Conservation (phyloP, 331 rosid genomes). For the Quercus tomentella region DNA sequence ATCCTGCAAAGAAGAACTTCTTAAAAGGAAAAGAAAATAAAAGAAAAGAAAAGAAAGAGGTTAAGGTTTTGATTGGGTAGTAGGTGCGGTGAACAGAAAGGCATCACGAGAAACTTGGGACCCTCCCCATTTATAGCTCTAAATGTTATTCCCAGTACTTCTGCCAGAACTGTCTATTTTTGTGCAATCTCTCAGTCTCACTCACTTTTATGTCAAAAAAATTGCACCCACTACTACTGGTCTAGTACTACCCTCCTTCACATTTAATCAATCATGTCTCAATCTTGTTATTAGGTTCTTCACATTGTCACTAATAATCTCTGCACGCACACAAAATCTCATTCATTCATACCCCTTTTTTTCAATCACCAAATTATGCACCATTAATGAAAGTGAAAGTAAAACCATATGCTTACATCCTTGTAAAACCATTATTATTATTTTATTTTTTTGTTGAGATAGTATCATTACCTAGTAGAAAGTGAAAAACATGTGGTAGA, state of each 20-base stretch:
- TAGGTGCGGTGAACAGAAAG: constrained; percentile 33
- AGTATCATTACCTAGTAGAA: too few species aligned
- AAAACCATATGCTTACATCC: too few species aligned
- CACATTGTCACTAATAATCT: background rate
- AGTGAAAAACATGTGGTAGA: too few species aligned
- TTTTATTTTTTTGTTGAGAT: too few species aligned
- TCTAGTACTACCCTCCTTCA: background rate
- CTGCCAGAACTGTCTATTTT: background rate
- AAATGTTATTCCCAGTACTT: background rate
- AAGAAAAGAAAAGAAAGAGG: constrained; percentile 5
- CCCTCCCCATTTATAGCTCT: background rate
- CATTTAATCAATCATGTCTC: background rate
- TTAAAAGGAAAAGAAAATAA: too few species aligned
- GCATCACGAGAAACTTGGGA: constrained; percentile 43
- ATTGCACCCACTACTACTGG: background rate
- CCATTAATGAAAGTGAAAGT: too few species aligned
- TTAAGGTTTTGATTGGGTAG: constrained; percentile 16
- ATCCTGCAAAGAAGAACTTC: background rate
- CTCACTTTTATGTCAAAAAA: background rate
- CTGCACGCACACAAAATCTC: too few species aligned
- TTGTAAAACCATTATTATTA: too few species aligned
- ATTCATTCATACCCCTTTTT: too few species aligned
- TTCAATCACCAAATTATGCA: too few species aligned
- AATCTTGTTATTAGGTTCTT: background rate
- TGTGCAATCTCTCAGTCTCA: background rate